A percentile compares a stretch with the other conserved stretches of the same genome.
phyloP scores from a whole-genome alignment of 371 early-diverging fungal species.

The Mortierella sp. region DNA sequence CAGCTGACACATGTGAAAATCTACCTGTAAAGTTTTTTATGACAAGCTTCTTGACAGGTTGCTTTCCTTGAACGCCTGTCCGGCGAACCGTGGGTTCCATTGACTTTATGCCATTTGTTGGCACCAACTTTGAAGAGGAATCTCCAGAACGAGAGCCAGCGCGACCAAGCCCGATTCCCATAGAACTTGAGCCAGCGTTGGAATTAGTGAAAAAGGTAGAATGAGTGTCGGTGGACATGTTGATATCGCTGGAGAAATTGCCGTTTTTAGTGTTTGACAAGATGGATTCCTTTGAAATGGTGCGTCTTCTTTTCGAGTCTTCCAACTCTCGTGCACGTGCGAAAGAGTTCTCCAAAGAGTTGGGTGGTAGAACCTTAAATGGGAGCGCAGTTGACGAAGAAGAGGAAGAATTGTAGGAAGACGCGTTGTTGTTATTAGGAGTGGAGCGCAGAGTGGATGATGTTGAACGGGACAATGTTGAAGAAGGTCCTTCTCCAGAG shows the following conservation, averaged over 20 bases:
- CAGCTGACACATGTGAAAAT: neutral
- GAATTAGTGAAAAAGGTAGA: conserved; percentile 18
- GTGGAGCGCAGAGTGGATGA: conserved; percentile 2
- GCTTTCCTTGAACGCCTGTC: conserved; percentile 51
- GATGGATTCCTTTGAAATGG: conserved; percentile 1
- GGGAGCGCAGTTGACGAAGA: conserved; percentile 36
- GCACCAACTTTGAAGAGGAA: neutral
- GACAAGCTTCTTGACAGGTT: conserved; percentile 66
- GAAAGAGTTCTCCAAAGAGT: conserved; percentile 52
- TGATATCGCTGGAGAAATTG: conserved; percentile 6
- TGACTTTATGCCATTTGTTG: conserved; percentile 31
- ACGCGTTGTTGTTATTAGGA: neutral
- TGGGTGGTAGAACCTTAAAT: conserved; percentile 38
- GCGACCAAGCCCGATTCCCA: conserved; percentile 39
- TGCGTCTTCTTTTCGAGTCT: conserved; percentile 43
- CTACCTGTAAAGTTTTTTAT: conserved; percentile 77
- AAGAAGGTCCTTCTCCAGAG: conserved; percentile 34
- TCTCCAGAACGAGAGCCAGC: conserved; percentile 26
- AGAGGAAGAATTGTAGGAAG: conserved; percentile 17
- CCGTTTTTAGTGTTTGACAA: conserved; percentile 3
- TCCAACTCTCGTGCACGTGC: conserved; percentile 54
- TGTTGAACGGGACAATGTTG: neutral
- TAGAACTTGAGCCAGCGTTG: conserved; percentile 20
- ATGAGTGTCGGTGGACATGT: conserved; percentile 41
- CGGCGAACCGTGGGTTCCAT: conserved; percentile 35